Evolutionary conservation across 768 basidiomycete species (phyloP).

Genomic region (Amanita thiersii): DNA sequence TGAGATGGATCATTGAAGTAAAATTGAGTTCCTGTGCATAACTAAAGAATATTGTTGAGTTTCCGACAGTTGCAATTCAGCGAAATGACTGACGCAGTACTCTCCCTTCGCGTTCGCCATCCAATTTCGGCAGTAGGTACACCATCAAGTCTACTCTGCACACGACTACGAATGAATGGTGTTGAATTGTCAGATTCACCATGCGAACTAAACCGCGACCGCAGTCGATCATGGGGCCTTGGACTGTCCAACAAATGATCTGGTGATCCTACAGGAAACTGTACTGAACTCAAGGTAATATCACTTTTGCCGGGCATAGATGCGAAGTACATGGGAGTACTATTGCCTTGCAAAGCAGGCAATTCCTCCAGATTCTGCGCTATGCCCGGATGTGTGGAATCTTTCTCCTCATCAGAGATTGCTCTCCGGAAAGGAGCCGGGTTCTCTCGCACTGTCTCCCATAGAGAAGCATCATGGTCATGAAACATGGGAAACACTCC

Average conservation of each 20-base stretch:
- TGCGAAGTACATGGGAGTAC: constrained; percentile 54
- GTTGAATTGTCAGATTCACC: constrained; percentile 66
- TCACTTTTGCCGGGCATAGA: constrained; percentile 43
- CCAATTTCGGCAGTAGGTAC: constrained; percentile 52
- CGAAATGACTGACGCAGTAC: constrained; percentile 64
- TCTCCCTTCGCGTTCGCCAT: constrained; percentile 84
- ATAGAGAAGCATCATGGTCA: constrained; percentile 34
- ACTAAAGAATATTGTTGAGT: constrained; percentile 27
- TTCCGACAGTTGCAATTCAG: constrained; percentile 6
- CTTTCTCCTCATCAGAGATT: constrained; percentile 73
- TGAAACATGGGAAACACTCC: constrained; percentile 43
- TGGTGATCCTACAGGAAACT: constrained; percentile 75
- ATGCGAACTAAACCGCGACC: constrained; percentile 64
- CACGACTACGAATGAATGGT: constrained; percentile 80
- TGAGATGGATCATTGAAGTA: constrained; percentile 83
- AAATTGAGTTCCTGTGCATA: constrained; percentile 80
- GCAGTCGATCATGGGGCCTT: constrained; percentile 34
- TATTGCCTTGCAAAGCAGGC: constrained; percentile 32
- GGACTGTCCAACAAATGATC: constrained; percentile 60
- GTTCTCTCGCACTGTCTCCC: constrained; percentile 44
- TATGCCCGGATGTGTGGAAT: constrained; percentile 32
- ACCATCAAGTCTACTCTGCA: constrained; percentile 67
- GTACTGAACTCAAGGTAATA: constrained; percentile 59
- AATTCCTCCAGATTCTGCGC: constrained; percentile 37
- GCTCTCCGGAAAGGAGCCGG: constrained; percentile 71